A percentile compares a stretch with the other conserved stretches of the same genome.
These are phyloP conservation scores for Helianthus tuberosus DNA, from an alignment of 129 eudicot genomes.

Conservation along the genomic window DNA sequence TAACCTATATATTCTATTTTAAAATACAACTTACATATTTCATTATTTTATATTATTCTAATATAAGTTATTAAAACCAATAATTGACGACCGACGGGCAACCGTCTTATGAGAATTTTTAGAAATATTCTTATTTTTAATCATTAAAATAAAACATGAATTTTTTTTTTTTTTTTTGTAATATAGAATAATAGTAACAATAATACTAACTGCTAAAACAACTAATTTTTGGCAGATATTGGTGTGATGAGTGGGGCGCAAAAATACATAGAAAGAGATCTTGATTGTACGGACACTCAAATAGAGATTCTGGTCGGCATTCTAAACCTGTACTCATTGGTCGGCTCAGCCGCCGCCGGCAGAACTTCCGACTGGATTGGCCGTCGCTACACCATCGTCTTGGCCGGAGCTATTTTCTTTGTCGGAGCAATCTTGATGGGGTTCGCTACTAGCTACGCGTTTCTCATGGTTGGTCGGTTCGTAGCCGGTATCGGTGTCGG, in stretches of 20 bases:
- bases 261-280: conserved; percentile 46
- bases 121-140: not conserved
- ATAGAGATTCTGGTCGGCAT: conserved; percentile 56
- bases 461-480: conserved; percentile 71
- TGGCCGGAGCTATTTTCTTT: conserved; percentile 59
- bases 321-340: conserved; percentile 50
- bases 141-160: too few relatives aligned
- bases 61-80: too few relatives aligned
- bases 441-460: conserved; percentile 58
- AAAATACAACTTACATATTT: too few relatives aligned
- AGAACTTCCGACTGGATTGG: conserved; percentile 73
- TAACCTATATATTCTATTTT: too few relatives aligned
- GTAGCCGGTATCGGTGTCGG: conserved; percentile 77
- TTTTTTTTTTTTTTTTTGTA: too few relatives aligned
- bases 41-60: too few relatives aligned
- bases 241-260: conserved; percentile 86
- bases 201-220: not conserved
- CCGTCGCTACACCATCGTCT: conserved; percentile 66
- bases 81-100: conserved; percentile 3
- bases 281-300: conserved; percentile 28
- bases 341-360: conserved; percentile 72
- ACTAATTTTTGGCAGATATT: conserved; percentile 44
- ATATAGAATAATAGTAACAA: not conserved
- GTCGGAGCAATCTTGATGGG: conserved; percentile 71
- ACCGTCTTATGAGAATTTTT: not conserved